Base-by-base conservation (phyloP, 495 filamentous ascomycete species). In the Cercophora sp. region DNA sequence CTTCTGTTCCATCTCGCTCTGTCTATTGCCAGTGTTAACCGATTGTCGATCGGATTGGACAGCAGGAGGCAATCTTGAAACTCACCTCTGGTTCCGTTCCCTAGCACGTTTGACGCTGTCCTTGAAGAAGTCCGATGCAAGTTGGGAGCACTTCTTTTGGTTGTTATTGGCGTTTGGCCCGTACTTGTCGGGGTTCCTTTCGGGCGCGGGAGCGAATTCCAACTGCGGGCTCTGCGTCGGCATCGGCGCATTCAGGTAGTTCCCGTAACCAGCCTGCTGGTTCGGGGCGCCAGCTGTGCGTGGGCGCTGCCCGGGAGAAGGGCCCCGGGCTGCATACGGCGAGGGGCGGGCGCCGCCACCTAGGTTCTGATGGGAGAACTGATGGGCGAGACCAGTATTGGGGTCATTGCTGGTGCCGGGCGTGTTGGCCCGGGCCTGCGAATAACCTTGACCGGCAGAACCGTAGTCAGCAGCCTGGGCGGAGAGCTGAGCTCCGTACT, bases 291-390 rank as follows among this genome's bases (percentile, higher is more conserved):
- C 88, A 39, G 87, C 87, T 5, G 88, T 94, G 49, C 87, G 82
- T 41, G 88, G 88, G 40, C 92, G 82, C 61, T 86, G 84, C 35
- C 68, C 79, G 5, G 88, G 86, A 8, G 87, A 87, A 5, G 80
- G 78, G 37, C 88, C 80, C 27, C 88, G 83, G n/a, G 48, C 44
- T 59, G 73, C 76, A 59, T 88, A 88, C 45, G 88, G 80, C 51
- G 85, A 83, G 2, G 71, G 72, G 57, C 88, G 80, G 47, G 73
- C 76, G 40, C 78, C 80, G 42, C 82, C 77, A 44, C 86, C 88
- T 6, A 97, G 81, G 66, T 97, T 95, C 77, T 99, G 93, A 69
- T 97, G 91, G 29, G 92, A 93, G 66, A 99, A 91, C 66, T 99
- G 93, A 63, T 95, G 89, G 57, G 89, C 89, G 41, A 99, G 77